phyloP scores from a whole-genome alignment of 208 protist genomes.

The Crithidia acanthocephali region DNA sequence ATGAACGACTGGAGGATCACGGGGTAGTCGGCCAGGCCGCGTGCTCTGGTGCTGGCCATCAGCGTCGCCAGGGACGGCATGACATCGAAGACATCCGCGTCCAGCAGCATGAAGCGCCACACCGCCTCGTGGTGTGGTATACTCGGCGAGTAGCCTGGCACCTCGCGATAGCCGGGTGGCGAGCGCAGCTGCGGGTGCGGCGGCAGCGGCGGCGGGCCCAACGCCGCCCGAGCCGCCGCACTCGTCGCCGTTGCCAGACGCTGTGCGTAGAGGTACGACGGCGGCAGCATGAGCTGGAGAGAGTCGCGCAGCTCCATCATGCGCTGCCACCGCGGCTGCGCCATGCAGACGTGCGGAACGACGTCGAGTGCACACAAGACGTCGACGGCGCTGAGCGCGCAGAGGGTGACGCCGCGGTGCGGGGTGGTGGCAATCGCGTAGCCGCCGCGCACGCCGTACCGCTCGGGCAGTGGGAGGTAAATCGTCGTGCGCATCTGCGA shows the following conservation, averaged over 20 bases:
- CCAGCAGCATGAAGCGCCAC: slow-evolving; percentile 59
- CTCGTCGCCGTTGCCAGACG: not conserved
- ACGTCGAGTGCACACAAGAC: slow-evolving; percentile 60
- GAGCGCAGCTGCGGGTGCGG: slow-evolving; percentile 38
- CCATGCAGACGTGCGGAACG: slow-evolving; percentile 40
- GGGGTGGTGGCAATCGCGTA: slow-evolving; percentile 53
- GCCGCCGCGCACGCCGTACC: slow-evolving; percentile 71
- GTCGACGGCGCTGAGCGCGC: slow-evolving; percentile 64
- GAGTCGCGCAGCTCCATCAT: slow-evolving; percentile 51
- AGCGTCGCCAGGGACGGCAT: slow-evolving; percentile 11
- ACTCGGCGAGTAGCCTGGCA: not conserved
- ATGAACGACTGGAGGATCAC: slow-evolving; percentile 29
- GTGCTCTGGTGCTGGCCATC: not conserved
- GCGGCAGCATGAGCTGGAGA: slow-evolving; percentile 51
- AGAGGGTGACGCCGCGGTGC: slow-evolving; percentile 29
- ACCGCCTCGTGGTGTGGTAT: slow-evolving; percentile 55
- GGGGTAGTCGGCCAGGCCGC: not conserved
- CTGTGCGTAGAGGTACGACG: slow-evolving; percentile 22
- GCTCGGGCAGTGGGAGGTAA: slow-evolving; percentile 70
- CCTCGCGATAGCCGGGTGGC: slow-evolving; percentile 65
- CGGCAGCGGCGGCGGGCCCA: slow-evolving; percentile 16
- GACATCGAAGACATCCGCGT: slow-evolving; percentile 63
- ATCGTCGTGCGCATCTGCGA: slow-evolving; percentile 57
- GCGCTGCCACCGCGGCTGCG: slow-evolving; percentile 38
- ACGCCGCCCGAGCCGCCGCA: not conserved